Base-by-base conservation (phyloP, 2,329 filamentous ascomycete genomes). In the Penicillium sp. region DNA sequence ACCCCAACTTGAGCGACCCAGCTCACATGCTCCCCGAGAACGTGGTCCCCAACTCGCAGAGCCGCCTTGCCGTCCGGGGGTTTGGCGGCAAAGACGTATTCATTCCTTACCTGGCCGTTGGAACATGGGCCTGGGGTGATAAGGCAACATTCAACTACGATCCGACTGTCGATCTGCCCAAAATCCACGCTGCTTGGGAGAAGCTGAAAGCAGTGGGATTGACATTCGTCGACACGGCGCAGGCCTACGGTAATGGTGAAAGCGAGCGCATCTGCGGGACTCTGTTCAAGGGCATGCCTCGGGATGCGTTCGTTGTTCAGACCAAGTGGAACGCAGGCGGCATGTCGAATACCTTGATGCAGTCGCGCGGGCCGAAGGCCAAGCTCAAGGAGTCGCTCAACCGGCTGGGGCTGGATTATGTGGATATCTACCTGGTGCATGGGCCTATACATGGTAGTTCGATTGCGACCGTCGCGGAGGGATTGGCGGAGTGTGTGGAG, bases 181-280 rank as follows among this genome's bases (percentile, higher is more conserved):
- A 56, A 14, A 67, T 77, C 13, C 73, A 75, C 16, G 71, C 70
- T 46, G 78, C 77, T 19, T 80, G 78, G 77, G 61, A 70, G 41
- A 61, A 71, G 27, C 67, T 76, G n/a, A 69, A 75, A 50, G 61
- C 69, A 6, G 69, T 72, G 4, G 73, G 74, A 14, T 59, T 79
- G 24, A 78, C 75, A 55, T 79, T 79, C 58, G 73, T 80, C 58
- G 78, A 80, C 61, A 80, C 77, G 6, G 77, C 78, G 9, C 75
- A 79, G 66, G 74, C 70, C 16, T 81, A 80, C 60, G 78, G 77
- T 41, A 70, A 68, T 27, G 76, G 78, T 3, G 72, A 78, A 56
- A 77, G 74, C 55, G 78, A 81, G 62, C 68, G 69, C 10, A 78
- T 81, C 61, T 74, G 77, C 56, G 74, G 76, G 3, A 68, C 70